Conservation (phyloP, 148 eudicot species). For the Cornus controversa region DNA sequence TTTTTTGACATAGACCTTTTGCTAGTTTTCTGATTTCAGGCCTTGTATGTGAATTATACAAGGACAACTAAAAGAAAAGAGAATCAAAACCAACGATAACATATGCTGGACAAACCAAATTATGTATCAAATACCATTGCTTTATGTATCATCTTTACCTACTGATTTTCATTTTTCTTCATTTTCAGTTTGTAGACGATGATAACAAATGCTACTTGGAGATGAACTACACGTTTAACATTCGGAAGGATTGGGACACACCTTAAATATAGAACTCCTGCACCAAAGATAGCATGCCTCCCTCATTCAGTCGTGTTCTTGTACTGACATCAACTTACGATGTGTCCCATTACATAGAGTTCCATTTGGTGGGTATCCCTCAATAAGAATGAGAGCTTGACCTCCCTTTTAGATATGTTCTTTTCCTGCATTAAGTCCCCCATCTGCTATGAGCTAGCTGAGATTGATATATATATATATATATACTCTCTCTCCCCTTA, state of each 20-base stretch:
- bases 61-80: too few relatives aligned
- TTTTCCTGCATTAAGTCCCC: background rate
- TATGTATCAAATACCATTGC: background rate
- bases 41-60: too few relatives aligned
- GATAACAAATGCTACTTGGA: constrained; percentile 43
- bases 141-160: too few relatives aligned
- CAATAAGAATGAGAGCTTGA: background rate
- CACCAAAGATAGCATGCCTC: background rate
- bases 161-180: background rate
- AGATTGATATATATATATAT: too few relatives aligned
- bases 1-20: too few relatives aligned
- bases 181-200: constrained; percentile 40
- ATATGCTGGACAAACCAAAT: too few relatives aligned
- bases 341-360: background rate
- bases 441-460: background rate
- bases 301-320: background rate
- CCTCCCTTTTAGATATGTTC: background rate
- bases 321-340: background rate
- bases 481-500: background rate
- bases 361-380: background rate
- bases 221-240: constrained; percentile 39
- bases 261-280: background rate
- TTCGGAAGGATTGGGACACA: constrained; percentile 32
- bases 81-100: too few relatives aligned
- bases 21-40: background rate